Conservation (phyloP, 768 basidiomycete genomes). For the Psilocybe cubensis region DNA sequence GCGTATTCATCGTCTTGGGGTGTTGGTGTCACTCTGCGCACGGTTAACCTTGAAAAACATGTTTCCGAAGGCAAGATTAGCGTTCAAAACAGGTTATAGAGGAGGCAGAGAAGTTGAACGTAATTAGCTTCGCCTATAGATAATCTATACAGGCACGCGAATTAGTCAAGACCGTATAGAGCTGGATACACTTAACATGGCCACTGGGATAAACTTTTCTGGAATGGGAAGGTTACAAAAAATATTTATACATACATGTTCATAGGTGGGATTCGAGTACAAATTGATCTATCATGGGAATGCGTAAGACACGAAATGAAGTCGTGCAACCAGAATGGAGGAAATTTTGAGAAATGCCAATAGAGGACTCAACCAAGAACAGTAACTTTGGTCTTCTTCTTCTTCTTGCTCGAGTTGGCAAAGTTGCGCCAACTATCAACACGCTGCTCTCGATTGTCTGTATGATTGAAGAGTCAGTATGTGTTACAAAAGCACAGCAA, state of each 20-base stretch:
- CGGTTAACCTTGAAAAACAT: no score
- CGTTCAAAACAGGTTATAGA: not conserved
- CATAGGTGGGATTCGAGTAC: slow-evolving; percentile 11
- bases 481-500: not conserved
- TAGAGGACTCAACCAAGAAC: slow-evolving; percentile 61
- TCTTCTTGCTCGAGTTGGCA: slow-evolving; percentile 70
- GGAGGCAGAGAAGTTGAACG: not conserved
- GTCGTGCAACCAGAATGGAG: slow-evolving; percentile 8
- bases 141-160: slow-evolving; percentile 18
- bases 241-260: slow-evolving; percentile 22
- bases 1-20: no score
- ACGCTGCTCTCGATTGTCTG: slow-evolving; percentile 78
- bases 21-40: no score
- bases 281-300: slow-evolving; percentile 10
- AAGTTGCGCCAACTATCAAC: slow-evolving; percentile 88
- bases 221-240: not conserved
- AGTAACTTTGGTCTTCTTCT: slow-evolving; percentile 74
- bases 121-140: not conserved
- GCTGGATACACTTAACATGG: slow-evolving; percentile 24
- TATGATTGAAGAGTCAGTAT: not conserved
- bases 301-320: slow-evolving; percentile 6
- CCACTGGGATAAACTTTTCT: not conserved
- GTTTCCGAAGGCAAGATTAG: not conserved
- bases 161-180: slow-evolving; percentile 23
- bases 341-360: slow-evolving; percentile 12